phyloP scores from a whole-genome alignment of 306 rosid species.

The Hylodesmum podocarpum region DNA sequence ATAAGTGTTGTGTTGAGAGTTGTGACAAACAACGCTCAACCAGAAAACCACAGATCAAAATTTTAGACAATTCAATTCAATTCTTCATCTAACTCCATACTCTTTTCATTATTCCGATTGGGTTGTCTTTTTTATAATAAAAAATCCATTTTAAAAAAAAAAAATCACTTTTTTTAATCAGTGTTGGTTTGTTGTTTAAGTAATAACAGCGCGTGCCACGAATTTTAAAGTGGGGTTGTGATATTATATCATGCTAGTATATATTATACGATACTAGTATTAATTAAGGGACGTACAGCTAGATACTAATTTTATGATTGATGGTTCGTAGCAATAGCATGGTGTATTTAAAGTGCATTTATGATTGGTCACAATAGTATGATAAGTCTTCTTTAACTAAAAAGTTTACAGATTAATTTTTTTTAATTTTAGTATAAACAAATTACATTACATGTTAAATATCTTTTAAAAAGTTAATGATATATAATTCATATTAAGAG shows the following conservation, averaged over 20 bases:
- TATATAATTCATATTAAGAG: no score
- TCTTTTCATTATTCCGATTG: not conserved
- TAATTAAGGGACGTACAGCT: conserved; percentile 15
- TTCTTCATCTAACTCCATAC: not conserved
- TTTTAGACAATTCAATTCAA: not conserved
- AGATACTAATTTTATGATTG: conserved; percentile 40
- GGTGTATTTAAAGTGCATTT: conserved; percentile 22
- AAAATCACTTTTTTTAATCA: not conserved
- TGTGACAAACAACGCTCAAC: conserved; percentile 12
- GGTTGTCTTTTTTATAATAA: not conserved
- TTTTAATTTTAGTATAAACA: no score
- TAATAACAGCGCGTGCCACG: not conserved
- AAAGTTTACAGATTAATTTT: no score
- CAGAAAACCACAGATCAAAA: not conserved
- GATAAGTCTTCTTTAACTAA: no score
- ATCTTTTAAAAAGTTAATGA: no score
- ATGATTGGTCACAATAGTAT: no score
- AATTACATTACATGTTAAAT: no score
- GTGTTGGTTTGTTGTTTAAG: not conserved
- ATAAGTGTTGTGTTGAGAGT: not conserved
- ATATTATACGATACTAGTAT: no score
- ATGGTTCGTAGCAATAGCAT: conserved; percentile 17
- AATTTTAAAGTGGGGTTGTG: conserved; percentile 21
- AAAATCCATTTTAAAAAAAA: no score
- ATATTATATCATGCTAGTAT: no score